phyloP scores from a whole-genome alignment of 345 rosid species.

The Brassica carinata region DNA sequence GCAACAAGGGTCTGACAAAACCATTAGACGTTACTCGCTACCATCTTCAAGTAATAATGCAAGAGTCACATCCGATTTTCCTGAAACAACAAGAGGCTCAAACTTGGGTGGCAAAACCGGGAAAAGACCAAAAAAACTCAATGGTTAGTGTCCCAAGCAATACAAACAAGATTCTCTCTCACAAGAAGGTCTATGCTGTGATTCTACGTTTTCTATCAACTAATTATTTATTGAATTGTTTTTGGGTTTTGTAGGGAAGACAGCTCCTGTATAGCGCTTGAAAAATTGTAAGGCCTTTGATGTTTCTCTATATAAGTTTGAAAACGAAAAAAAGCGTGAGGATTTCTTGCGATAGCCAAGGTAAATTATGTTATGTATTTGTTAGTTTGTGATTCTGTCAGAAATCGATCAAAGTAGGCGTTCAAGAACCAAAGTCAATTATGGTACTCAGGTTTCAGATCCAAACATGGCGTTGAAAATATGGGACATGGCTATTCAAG shows the following conservation, averaged over 20 bases:
- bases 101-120: conserved; percentile 55
- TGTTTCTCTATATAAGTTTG: background rate
- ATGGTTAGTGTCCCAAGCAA: conserved; percentile 49
- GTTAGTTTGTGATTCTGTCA: background rate
- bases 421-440: too few relatives aligned
- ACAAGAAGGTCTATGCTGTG: background rate
- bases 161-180: background rate
- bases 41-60: conserved; percentile 63
- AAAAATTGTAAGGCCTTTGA: conserved; percentile 8
- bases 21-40: conserved; percentile 67
- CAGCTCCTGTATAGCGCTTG: conserved; percentile 47
- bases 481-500: conserved; percentile 70
- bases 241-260: conserved; percentile 30
- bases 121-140: conserved; percentile 53
- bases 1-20: conserved; percentile 62
- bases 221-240: background rate
- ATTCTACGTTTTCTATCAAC: conserved; percentile 13
- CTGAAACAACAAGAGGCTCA: conserved; percentile 64
- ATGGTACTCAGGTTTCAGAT: background rate
- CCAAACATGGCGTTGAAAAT: background rate
- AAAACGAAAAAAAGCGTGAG: too few relatives aligned
- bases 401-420: background rate
- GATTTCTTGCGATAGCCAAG: background rate
- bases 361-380: background rate
- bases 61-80: conserved; percentile 70